A percentile compares a stretch with the other conserved stretches of the same genome.
Evolutionary conservation across 805 yeast species (phyloP).

Genomic region (Starmerella roubikii): DNA sequence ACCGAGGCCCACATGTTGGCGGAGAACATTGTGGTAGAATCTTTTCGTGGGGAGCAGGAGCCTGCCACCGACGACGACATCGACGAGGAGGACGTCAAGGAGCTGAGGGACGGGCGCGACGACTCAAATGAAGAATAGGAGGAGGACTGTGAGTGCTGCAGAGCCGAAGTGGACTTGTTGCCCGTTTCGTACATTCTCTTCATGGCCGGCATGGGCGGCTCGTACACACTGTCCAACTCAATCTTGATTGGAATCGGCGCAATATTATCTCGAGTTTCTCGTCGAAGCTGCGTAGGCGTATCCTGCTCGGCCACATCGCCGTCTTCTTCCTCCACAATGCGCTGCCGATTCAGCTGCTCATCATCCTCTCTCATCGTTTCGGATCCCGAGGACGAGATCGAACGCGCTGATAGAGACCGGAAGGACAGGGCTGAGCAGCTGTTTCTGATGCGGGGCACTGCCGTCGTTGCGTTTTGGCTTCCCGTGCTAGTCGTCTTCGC

Average conservation of each 20-base stretch:
- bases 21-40: constrained; percentile 8
- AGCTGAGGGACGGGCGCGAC: constrained; percentile 10
- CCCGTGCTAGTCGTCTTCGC: constrained; percentile 6
- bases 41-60: constrained; percentile 5
- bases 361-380: too few relatives aligned
- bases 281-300: constrained; percentile 1
- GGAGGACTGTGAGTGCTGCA: constrained; percentile 8
- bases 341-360: too few relatives aligned
- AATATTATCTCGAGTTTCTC: constrained; percentile 1
- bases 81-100: constrained; percentile 11
- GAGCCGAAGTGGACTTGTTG: constrained; percentile 11
- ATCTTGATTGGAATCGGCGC: neutral
- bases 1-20: constrained; percentile 21
- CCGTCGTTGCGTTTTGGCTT: constrained; percentile 13
- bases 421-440: constrained; percentile 14
- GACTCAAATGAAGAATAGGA: constrained; percentile 14
- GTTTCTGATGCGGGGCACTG: constrained; percentile 12
- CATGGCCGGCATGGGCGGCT: neutral
- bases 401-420: constrained; percentile 2
- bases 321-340: too few relatives aligned
- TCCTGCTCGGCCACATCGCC: too few relatives aligned
- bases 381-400: neutral
- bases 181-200: constrained; percentile 6
- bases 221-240: neutral
- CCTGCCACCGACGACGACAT: constrained; percentile 6